Conservation (phyloP, 768 basidiomycete species). For the Termitomyces sp. region DNA sequence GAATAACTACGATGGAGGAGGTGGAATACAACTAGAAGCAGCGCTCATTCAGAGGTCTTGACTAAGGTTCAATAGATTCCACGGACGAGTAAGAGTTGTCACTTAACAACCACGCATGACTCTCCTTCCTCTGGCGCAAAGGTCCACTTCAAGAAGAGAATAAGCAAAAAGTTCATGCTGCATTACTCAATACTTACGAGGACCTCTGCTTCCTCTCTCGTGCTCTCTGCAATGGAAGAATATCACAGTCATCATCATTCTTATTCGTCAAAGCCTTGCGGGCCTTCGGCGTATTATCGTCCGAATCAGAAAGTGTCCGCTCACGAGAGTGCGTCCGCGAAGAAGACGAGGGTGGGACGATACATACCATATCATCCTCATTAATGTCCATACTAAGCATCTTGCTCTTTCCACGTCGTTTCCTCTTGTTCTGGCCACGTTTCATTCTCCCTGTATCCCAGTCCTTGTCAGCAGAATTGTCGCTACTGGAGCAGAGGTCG, state of each 20-base stretch:
- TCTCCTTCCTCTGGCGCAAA: not conserved
- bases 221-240: constrained; percentile 7
- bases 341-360: not conserved
- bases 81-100: constrained; percentile 16
- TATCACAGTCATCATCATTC: not conserved
- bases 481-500: constrained; percentile 10
- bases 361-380: not conserved
- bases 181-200: not conserved
- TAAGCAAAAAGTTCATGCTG: not conserved
- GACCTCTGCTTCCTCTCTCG: not conserved
- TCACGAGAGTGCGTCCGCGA: not conserved
- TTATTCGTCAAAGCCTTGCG: not conserved
- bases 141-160: not conserved
- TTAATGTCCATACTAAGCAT: not conserved
- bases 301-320: not conserved
- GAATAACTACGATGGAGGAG: not conserved
- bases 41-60: not conserved
- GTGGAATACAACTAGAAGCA: not conserved
- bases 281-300: constrained; percentile 11
- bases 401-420: not conserved
- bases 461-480: not conserved
- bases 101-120: constrained; percentile 21
- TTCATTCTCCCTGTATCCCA: constrained; percentile 11
- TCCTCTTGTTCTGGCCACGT: not conserved
- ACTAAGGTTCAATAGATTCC: not conserved